Evolutionary conservation across 352 stramenopile species (phyloP).

Genomic region (Aphanomyces invadans): DNA sequence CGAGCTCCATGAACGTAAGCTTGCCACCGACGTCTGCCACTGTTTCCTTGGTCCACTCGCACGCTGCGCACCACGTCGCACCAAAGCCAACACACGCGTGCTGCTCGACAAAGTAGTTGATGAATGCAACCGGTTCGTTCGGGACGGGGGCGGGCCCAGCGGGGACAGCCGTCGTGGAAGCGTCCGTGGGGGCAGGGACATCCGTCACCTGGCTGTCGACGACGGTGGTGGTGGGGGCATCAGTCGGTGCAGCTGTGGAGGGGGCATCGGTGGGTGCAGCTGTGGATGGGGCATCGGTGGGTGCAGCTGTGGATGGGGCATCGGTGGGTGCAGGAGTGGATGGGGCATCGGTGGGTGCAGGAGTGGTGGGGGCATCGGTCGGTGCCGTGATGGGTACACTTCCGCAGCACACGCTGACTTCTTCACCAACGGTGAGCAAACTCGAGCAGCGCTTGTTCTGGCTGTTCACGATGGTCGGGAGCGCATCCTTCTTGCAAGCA

Average conservation of each 20-base stretch:
- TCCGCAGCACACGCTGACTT: conserved; percentile 2
- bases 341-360: neutral
- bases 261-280: neutral
- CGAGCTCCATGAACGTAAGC: neutral
- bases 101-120: conserved; percentile 2
- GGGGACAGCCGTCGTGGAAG: no score
- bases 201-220: no score
- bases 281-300: neutral
- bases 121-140: conserved; percentile 1
- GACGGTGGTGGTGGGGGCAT: neutral
- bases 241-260: neutral
- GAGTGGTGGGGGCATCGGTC: neutral
- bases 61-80: conserved; percentile 4
- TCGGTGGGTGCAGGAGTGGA: neutral
- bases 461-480: neutral
- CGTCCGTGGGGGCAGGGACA: no score
- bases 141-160: neutral
- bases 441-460: conserved; percentile 3
- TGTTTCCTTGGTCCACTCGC: conserved; percentile 3
- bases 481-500: conserved; percentile 2
- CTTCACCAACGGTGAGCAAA: neutral
- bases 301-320: neutral
- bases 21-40: neutral
- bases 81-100: neutral
- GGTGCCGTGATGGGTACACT: neutral